Conservation (phyloP, 768 basidiomycete genomes). For the Peribolospora kevripleyi region DNA sequence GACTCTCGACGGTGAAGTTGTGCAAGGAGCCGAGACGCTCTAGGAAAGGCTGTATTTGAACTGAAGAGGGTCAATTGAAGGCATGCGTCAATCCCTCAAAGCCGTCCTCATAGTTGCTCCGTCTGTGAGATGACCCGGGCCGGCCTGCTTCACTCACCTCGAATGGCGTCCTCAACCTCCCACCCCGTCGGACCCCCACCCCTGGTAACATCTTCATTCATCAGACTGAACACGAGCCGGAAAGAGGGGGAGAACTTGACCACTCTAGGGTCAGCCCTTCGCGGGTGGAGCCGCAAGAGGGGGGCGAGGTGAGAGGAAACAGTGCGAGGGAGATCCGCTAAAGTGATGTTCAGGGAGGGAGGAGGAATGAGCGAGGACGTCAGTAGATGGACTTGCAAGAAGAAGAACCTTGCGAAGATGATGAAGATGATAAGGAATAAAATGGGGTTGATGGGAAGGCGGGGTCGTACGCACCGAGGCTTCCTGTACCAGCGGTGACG, state of each 20-base stretch:
- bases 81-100: neutral
- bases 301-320: no score
- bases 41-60: slow-evolving; percentile 42
- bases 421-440: no score
- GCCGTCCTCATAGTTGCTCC: neutral
- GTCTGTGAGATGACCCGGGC: neutral
- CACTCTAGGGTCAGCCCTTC: slow-evolving; percentile 29
- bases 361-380: no score
- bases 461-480: no score
- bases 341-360: no score
- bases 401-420: no score
- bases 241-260: slow-evolving; percentile 59
- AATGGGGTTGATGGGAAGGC: no score
- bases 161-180: slow-evolving; percentile 43
- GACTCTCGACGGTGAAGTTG: slow-evolving; percentile 83
- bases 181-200: slow-evolving; percentile 39
- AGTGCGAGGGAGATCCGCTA: no score
- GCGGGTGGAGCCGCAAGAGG: no score
- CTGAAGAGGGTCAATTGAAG: no score
- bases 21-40: slow-evolving; percentile 39
- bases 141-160: slow-evolving; percentile 27
- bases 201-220: slow-evolving; percentile 74
- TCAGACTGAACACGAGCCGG: slow-evolving; percentile 68
- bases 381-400: no score
- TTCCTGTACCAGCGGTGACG: no score